A percentile compares a stretch with the other conserved stretches of the same genome.
Conservation (phyloP, 495 filamentous ascomycete genomes). For the Aspergillus avenaceus region DNA sequence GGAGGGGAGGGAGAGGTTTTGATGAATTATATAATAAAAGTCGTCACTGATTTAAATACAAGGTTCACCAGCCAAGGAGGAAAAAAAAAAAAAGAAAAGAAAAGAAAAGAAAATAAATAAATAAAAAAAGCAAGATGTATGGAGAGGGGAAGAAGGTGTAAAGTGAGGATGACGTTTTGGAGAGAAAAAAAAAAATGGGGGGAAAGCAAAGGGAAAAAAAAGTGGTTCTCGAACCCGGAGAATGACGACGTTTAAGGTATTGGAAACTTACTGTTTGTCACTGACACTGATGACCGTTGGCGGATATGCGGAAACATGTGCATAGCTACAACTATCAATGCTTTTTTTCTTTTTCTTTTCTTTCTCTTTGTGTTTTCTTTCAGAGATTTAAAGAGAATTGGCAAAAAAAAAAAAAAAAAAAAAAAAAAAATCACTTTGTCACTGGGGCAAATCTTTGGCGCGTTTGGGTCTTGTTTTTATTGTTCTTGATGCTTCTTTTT, state of each 20-base stretch:
- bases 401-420: background rate
- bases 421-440: background rate
- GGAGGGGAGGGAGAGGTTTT: constrained; percentile 1
- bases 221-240: background rate
- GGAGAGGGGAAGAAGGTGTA: background rate
- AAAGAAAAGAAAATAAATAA: too few species aligned
- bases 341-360: constrained; percentile 6
- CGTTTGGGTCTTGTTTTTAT: too few species aligned
- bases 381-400: background rate
- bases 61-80: background rate
- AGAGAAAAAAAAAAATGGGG: constrained; percentile 18
- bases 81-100: background rate
- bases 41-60: background rate
- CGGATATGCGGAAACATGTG: constrained; percentile 20
- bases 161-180: background rate
- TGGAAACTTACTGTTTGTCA: background rate
- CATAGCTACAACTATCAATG: too few species aligned
- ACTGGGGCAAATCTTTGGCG: too few species aligned
- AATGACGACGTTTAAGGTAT: background rate
- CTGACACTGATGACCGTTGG: background rate
- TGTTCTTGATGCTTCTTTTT: too few species aligned
- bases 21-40: background rate
- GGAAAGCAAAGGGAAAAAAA: constrained; percentile 1
- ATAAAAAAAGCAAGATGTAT: too few species aligned
- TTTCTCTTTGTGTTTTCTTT: background rate